Conservation (phyloP, 257 asterid genomes). For the Parsonsia alboflavescens region DNA sequence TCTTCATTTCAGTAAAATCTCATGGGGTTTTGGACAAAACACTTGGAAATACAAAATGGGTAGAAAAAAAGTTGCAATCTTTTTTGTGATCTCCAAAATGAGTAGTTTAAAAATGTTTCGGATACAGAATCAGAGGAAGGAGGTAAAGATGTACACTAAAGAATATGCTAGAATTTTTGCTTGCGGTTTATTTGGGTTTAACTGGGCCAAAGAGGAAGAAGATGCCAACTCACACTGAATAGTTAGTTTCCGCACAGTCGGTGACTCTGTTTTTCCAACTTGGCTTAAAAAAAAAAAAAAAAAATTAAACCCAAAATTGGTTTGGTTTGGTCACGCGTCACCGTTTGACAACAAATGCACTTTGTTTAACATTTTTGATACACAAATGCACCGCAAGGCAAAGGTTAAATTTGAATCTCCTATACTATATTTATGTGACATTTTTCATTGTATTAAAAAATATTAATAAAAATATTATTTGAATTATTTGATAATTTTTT, state of each 20-base stretch:
- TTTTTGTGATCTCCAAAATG: neutral
- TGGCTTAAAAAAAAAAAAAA: neutral
- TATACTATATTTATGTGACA: too few relatives aligned
- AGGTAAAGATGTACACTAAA: neutral
- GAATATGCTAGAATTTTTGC: neutral
- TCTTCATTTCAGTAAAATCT: slow-evolving; percentile 3
- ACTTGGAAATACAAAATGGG: neutral
- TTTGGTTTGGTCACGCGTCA: neutral
- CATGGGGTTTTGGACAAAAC: neutral
- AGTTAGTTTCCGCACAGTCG: neutral
- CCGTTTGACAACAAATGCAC: neutral
- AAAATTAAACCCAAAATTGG: too few relatives aligned
- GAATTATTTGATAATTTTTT: too few relatives aligned
- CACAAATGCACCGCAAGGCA: too few relatives aligned
- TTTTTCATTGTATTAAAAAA: too few relatives aligned
- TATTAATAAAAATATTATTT: too few relatives aligned
- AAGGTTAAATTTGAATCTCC: too few relatives aligned
- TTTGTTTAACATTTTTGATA: too few relatives aligned
- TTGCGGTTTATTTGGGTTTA: neutral
- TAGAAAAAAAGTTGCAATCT: neutral
- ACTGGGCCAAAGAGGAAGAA: neutral
- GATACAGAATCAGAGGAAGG: neutral
- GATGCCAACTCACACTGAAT: neutral
- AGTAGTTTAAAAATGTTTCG: neutral
- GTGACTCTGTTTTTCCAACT: neutral